Evolutionary conservation across 371 early-diverging fungal species (phyloP).

Genomic region (Haplosporangium sp.): DNA sequence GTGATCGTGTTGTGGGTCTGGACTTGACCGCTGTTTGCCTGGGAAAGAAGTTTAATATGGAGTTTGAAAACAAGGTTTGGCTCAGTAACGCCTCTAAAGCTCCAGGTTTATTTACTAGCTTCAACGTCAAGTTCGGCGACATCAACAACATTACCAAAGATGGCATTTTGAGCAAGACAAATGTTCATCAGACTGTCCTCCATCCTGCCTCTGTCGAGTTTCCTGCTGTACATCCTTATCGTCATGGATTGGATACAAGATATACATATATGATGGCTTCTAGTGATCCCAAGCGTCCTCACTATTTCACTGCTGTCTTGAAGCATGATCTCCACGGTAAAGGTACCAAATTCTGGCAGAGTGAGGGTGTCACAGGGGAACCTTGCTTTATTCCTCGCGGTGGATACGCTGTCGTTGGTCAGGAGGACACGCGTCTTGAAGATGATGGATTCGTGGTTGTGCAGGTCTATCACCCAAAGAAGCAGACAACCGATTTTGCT

Average conservation of each 20-base stretch:
- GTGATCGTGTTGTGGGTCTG: slow-evolving; percentile 28
- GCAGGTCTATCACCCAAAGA: slow-evolving; percentile 46
- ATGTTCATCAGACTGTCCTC: slow-evolving; percentile 32
- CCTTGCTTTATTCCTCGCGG: slow-evolving; percentile 52
- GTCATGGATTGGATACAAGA: slow-evolving; percentile 42
- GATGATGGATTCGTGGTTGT: slow-evolving; percentile 53
- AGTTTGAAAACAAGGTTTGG: slow-evolving; percentile 49
- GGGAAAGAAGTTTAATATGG: slow-evolving; percentile 52
- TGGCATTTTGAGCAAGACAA: not conserved
- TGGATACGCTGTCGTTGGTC: slow-evolving; percentile 30
- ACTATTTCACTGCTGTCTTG: slow-evolving; percentile 49
- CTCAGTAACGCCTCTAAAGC: slow-evolving; percentile 53
- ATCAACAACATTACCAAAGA: not conserved
- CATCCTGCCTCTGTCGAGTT: slow-evolving; percentile 52
- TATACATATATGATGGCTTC: slow-evolving; percentile 56
- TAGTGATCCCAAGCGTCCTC: slow-evolving; percentile 49
- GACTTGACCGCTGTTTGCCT: slow-evolving; percentile 50
- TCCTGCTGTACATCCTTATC: slow-evolving; percentile 48
- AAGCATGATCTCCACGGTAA: slow-evolving; percentile 46
- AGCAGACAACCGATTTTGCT: slow-evolving; percentile 45
- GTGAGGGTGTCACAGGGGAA: slow-evolving; percentile 52
- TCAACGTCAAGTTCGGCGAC: slow-evolving; percentile 42
- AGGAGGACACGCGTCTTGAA: slow-evolving; percentile 27
- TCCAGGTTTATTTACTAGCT: slow-evolving; percentile 37
- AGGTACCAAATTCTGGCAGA: slow-evolving; percentile 48